phyloP scores from a whole-genome alignment of 139 green algal species.

The Spirogloea muscicola region DNA sequence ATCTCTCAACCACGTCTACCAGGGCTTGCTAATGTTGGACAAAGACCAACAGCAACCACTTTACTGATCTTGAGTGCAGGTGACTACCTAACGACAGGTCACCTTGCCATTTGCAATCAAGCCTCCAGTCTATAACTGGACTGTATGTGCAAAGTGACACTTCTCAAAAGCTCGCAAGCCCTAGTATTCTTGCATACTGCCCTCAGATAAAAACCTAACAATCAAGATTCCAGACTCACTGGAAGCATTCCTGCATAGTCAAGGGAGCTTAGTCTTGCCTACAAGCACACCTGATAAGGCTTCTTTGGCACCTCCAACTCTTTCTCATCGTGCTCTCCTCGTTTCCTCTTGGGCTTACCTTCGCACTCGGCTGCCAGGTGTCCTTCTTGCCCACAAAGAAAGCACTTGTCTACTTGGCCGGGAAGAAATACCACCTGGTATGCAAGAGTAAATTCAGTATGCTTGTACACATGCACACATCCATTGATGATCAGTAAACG shows the following conservation, averaged over 20 bases:
- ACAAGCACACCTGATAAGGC: constrained; percentile 83
- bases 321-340: constrained; percentile 30
- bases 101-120: not conserved
- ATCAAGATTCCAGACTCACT: not conserved
- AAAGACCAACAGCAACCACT: not conserved
- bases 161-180: not conserved
- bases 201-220: not conserved
- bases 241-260: not conserved
- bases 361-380: constrained; percentile 48
- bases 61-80: not conserved
- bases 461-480: not conserved
- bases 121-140: not conserved
- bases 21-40: no score
- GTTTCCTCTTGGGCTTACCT: constrained; percentile 32
- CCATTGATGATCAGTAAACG: not conserved
- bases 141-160: no score
- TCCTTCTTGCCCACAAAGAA: constrained; percentile 46
- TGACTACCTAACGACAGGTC: not conserved
- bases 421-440: constrained; percentile 43
- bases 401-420: constrained; percentile 39
- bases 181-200: not conserved
- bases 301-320: constrained; percentile 56
- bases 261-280: no score
- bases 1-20: no score
- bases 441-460: not conserved